Evolutionary conservation across 176 grass and related monocot species (phyloP), one percentile per base, ranked within the genome.

Genomic region (Melocanna baccifera): DNA sequence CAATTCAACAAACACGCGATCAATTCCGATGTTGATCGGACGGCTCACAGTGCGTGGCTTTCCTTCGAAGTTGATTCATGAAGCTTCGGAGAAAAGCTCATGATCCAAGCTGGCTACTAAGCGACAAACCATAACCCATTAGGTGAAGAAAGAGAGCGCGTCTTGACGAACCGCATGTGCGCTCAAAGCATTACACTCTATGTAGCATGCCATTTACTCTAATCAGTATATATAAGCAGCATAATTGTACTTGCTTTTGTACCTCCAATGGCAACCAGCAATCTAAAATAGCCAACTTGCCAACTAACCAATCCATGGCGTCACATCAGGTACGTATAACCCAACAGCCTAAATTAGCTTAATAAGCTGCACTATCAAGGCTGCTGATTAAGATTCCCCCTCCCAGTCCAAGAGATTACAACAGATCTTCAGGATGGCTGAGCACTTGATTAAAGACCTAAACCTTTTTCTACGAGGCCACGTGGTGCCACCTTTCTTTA

Each of bases 351-450:
- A 55, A 63, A 86, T 78, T 82, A 81, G 28, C 56, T 69, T 86
- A 72, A 26, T 41, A 41, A 83, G 26, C 37, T 83, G 64, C 73
- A 64, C 20, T 50, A 82, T 82, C 79, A 90, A 76, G 67, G 67
- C 34, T 67, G 73, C 56, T 57, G 36, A 71, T 90, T 62, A 78
- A 83, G 79, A 86, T 86, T 25, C 67, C 78, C 22, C 55, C 19
- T 48, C 73, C 65, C 56, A 90, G 67, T 78, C 34, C 78, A 82
- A 78, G 84, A 58, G 67, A 78, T 86, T 47, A 19, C 66, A 79
- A 1, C 57, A 59, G 84, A 86, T 86, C 79, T 83, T 48, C 39
- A 36, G 78, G 84, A 86, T 83, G 84, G 3, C 67, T 62, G 58
- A 72, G 46, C 20, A 32, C 29, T 8, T 8, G 45, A 82, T 78